A percentile compares a stretch with the other conserved stretches of the same genome.
phyloP scores from a whole-genome alignment of 345 rosid species.

The Raphanus raphanistrum region DNA sequence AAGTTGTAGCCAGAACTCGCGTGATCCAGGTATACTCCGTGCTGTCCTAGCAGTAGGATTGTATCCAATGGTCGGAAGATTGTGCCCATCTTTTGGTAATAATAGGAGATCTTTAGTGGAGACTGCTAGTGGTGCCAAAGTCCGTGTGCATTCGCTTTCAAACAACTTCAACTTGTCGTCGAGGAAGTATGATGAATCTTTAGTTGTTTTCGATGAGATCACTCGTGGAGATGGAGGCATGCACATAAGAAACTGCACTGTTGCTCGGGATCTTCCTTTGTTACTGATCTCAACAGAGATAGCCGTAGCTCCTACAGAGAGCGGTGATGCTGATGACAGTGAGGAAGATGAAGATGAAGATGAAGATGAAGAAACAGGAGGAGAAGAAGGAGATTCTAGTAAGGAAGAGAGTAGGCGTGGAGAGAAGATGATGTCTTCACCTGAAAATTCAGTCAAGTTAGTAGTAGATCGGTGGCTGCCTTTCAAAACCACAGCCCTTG shows the following conservation, averaged over 20 bases:
- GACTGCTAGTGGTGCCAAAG: conserved; percentile 73
- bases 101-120: conserved; percentile 56
- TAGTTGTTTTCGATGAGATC: conserved; percentile 77
- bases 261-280: conserved; percentile 76
- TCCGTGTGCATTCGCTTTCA: conserved; percentile 68
- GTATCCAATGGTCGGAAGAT: conserved; percentile 83
- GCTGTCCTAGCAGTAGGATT: conserved; percentile 84
- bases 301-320: conserved; percentile 63
- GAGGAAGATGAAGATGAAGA: conserved; percentile 39
- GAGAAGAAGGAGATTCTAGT: conserved; percentile 46
- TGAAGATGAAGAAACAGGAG: conserved; percentile 33
- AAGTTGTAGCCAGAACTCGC: conserved; percentile 64
- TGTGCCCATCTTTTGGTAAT: conserved; percentile 48
- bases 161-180: conserved; percentile 52
- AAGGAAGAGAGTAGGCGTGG: conserved; percentile 46
- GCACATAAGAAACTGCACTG: conserved; percentile 67
- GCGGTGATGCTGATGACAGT: conserved; percentile 36
- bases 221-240: conserved; percentile 82
- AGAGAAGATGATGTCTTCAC: conserved; percentile 67
- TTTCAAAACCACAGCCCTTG: conserved; percentile 68
- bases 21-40: conserved; percentile 67
- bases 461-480: conserved; percentile 83
- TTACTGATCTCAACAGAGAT: conserved; percentile 75
- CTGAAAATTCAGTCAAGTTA: conserved; percentile 63
- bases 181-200: conserved; percentile 45